These are phyloP conservation scores for Venturia oleaginea DNA, from an alignment of 2,329 filamentous ascomycete species.

Conservation along the genomic window DNA sequence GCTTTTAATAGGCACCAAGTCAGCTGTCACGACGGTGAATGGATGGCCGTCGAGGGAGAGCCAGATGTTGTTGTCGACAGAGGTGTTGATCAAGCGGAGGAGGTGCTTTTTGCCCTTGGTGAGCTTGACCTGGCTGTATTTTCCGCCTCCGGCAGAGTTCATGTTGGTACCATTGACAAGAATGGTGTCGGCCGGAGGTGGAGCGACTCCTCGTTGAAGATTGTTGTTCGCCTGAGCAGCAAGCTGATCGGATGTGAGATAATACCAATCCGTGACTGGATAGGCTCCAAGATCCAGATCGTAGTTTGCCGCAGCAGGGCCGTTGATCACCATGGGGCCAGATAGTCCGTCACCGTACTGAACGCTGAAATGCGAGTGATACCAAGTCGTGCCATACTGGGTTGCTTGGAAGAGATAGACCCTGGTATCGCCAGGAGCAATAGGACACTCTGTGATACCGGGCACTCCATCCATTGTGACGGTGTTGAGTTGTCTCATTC, in stretches of 20 bases:
- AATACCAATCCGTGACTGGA: slow-evolving; percentile 24
- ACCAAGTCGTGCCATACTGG: slow-evolving; percentile 26
- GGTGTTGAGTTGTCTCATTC: slow-evolving; percentile 44
- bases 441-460: slow-evolving; percentile 33
- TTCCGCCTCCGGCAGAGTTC: slow-evolving; percentile 28
- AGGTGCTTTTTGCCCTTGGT: slow-evolving; percentile 18
- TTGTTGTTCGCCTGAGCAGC: slow-evolving; percentile 24
- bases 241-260: slow-evolving; percentile 19
- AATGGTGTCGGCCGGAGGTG: slow-evolving; percentile 37
- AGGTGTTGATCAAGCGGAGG: slow-evolving; percentile 17
- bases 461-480: slow-evolving; percentile 46
- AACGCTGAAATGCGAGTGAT: slow-evolving; percentile 25
- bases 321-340: slow-evolving; percentile 25
- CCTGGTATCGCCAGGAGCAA: slow-evolving; percentile 38
- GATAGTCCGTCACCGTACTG: slow-evolving; percentile 27
- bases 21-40: slow-evolving; percentile 14
- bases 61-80: slow-evolving; percentile 15
- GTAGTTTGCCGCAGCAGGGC: slow-evolving; percentile 26
- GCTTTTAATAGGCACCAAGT: slow-evolving; percentile 17
- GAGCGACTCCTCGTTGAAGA: slow-evolving; percentile 23
- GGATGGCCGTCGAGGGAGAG: slow-evolving; percentile 16
- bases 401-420: slow-evolving; percentile 48
- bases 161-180: slow-evolving; percentile 34
- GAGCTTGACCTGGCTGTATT: slow-evolving; percentile 27
- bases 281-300: slow-evolving; percentile 25